Base-by-base conservation (phyloP, 1,139 yeast species). In the Nakaseomyces kungkrabaensis region DNA sequence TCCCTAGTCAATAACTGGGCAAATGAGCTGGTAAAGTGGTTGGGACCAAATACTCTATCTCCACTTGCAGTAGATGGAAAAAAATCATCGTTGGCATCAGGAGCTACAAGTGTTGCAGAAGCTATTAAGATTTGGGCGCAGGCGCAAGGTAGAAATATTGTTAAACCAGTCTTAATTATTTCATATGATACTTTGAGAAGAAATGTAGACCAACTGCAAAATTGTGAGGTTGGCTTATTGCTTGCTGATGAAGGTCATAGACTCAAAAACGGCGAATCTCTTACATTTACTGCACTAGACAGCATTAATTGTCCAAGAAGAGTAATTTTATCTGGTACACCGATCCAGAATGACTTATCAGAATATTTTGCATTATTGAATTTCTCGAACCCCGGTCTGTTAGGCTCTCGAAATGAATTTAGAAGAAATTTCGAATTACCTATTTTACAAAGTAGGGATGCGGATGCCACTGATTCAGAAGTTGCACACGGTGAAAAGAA, bases 231-330 rank as follows among this genome's bases (percentile, higher is more conserved):
- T 33, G 99, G 99, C 0, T 71, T 92, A 42, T 72, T 92, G 71
- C 71, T 92, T 42, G 96, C 97, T 4, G 99, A 92, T 63, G 99
- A 92, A 68, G 99, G 98, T 7, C 99, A 92, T 67, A 74, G 98
- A 52, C 74, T 92, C 59, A 92, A 92, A 62, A 92, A 94, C 65
- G 96, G 96, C 27, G 98, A 92, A 37, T 89, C 97, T 0, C 76
- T 85, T 51, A 94, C 98, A 0, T 92, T 90, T 60, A 87, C 90
- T 0, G 89, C 97, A 0, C 73, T 92, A 48, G 85, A 88, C 63
- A 79, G 92, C 11, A 74, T 92, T 49, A 79, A 83, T 49, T 92
- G 96, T 64, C 82, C 83, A 48, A 73, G 98, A 61, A 76, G 99
- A 56, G 97, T 92, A 8, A 92, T 92, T 56, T 71, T 92, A 36